Percentiles rank a stretch among this genome's conserved stretches.
These are phyloP conservation scores for Fremontodendron californicum DNA, from an alignment of 345 rosid genomes.

Conservation along the genomic window DNA sequence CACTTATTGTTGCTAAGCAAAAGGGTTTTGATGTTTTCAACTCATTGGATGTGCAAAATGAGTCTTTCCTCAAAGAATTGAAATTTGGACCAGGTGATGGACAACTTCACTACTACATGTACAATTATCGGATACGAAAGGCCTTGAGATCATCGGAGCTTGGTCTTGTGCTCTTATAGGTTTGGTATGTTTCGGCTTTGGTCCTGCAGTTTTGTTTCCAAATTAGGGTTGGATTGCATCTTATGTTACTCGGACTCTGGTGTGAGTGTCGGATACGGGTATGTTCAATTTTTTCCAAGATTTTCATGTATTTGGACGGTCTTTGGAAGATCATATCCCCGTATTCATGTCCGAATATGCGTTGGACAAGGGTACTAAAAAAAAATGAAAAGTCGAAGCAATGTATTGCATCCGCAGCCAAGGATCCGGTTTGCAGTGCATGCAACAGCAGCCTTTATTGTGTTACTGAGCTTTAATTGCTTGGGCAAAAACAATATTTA, in stretches of 20 bases:
- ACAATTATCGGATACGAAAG: slow-evolving; percentile 55
- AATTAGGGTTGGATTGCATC: slow-evolving; percentile 4
- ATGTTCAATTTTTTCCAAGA: no score
- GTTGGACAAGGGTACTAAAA: no score
- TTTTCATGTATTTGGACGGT: no score
- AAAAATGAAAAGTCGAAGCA: no score
- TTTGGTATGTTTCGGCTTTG: background rate
- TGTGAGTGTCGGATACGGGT: no score
- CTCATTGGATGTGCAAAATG: slow-evolving; percentile 84
- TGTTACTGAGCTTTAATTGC: no score
- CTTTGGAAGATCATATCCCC: no score
- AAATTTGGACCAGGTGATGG: slow-evolving; percentile 95
- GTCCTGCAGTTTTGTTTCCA: slow-evolving; percentile 10
- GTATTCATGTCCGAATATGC: no score
- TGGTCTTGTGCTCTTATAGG: slow-evolving; percentile 79
- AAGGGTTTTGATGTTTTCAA: slow-evolving; percentile 86
- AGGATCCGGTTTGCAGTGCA: slow-evolving; percentile 15
- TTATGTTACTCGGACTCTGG: no score
- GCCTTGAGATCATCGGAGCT: slow-evolving; percentile 66
- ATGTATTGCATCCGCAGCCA: background rate
- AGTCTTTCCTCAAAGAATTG: slow-evolving; percentile 73
- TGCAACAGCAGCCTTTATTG: background rate
- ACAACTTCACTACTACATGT: slow-evolving; percentile 83
- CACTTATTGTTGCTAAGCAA: slow-evolving; percentile 67
- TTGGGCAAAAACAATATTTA: no score